Evolutionary conservation across 257 asterid species (phyloP).

Genomic region (Fraxinus cuspidata): DNA sequence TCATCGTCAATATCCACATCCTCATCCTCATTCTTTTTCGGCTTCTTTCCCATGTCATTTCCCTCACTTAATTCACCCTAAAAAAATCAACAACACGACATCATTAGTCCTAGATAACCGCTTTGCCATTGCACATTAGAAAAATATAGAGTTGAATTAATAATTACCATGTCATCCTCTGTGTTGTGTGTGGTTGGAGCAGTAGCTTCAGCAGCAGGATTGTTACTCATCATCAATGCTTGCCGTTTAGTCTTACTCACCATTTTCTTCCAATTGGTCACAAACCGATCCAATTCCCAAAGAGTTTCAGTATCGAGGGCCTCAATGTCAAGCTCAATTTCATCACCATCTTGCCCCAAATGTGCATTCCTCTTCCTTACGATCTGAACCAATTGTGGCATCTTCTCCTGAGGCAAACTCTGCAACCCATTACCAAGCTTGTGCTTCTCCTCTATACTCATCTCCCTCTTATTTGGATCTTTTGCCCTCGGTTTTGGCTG

Average conservation of each 20-base stretch:
- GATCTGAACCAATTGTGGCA: constrained; percentile 89
- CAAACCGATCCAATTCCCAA: constrained; percentile 96
- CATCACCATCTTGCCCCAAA: constrained; percentile 94
- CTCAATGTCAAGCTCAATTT: constrained; percentile 96
- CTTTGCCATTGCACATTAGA: neutral
- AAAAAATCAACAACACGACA: constrained; percentile 8
- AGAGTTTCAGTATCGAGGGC: constrained; percentile 91
- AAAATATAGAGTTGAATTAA: neutral
- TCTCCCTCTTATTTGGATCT: constrained; percentile 84
- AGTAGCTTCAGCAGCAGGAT: constrained; percentile 36
- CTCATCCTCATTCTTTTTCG: constrained; percentile 78
- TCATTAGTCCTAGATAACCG: neutral
- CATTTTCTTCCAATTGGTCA: constrained; percentile 95
- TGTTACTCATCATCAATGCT: constrained; percentile 57
- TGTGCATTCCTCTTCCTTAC: constrained; percentile 83
- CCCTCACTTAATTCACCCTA: constrained; percentile 64
- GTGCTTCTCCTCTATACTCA: constrained; percentile 94
- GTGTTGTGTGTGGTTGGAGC: constrained; percentile 45
- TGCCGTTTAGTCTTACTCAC: constrained; percentile 92
- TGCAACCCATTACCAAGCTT: constrained; percentile 91
- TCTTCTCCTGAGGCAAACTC: constrained; percentile 89
- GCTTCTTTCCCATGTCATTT: constrained; percentile 54
- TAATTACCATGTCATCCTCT: constrained; percentile 63
- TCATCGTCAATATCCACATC: constrained; percentile 97
- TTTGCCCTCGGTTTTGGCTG: constrained; percentile 92